phyloP scores from a whole-genome alignment of 805 yeast species.

The Metschnikowia peoriensis region DNA sequence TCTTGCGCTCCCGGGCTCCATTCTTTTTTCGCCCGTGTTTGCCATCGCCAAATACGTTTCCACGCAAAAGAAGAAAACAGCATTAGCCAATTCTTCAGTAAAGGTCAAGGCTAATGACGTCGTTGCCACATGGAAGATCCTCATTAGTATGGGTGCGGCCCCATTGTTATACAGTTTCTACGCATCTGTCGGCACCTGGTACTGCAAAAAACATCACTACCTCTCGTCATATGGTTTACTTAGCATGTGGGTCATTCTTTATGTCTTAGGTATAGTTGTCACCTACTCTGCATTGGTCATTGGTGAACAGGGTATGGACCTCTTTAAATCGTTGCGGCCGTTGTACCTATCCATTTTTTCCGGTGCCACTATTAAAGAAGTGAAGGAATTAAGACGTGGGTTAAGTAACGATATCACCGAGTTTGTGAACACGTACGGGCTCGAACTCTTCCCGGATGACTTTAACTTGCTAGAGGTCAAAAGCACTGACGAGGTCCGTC shows the following conservation, averaged over 20 bases:
- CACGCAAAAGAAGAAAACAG: slow-evolving; percentile 66
- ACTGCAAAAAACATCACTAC: slow-evolving; percentile 15
- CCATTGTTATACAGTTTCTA: slow-evolving; percentile 83
- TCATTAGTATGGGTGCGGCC: slow-evolving; percentile 84
- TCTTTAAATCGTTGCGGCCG: slow-evolving; percentile 80
- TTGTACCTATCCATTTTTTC: slow-evolving; percentile 63
- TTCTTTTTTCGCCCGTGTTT: slow-evolving; percentile 87
- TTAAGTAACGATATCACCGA: slow-evolving; percentile 75
- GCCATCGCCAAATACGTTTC: slow-evolving; percentile 74
- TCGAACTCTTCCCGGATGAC: slow-evolving; percentile 77
- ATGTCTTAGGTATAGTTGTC: slow-evolving; percentile 64
- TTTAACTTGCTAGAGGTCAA: slow-evolving; percentile 57
- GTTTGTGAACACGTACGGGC: slow-evolving; percentile 76
- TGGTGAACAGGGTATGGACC: slow-evolving; percentile 93
- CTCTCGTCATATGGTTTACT: slow-evolving; percentile 23
- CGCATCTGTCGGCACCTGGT: slow-evolving; percentile 58
- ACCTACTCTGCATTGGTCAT: slow-evolving; percentile 88
- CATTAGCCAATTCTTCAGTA: slow-evolving; percentile 83
- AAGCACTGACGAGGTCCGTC: slow-evolving; percentile 31
- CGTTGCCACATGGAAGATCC: slow-evolving; percentile 94
- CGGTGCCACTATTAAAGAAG: slow-evolving; percentile 53
- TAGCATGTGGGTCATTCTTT: slow-evolving; percentile 45
- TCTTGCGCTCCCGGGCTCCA: slow-evolving; percentile 83
- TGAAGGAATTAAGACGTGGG: slow-evolving; percentile 59
- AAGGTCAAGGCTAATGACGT: slow-evolving; percentile 92